Percentiles rank a stretch among this genome's conserved stretches.
Evolutionary conservation across 2,329 filamentous ascomycete genomes (phyloP).

Genomic region (Magnaporthales sp.): DNA sequence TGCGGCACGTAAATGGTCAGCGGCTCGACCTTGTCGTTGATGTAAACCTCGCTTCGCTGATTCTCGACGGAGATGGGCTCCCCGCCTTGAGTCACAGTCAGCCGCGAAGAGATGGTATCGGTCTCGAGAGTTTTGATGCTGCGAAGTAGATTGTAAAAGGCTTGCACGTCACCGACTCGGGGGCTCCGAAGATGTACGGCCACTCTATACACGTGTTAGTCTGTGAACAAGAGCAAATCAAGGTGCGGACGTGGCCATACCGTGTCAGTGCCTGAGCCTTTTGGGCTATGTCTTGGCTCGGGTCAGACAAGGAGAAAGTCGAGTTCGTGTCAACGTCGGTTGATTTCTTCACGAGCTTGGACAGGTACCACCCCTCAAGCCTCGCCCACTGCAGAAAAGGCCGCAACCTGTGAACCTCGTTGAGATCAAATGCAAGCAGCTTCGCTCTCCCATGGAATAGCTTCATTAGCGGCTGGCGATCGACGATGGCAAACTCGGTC

Average conservation of each 20-base stretch:
- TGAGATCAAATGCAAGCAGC: constrained; percentile 24
- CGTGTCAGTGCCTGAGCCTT: too few relatives aligned
- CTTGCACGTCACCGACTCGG: background rate
- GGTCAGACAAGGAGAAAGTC: too few relatives aligned
- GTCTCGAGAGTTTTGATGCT: constrained; percentile 19
- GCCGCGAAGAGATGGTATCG: constrained; percentile 18
- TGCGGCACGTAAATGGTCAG: constrained; percentile 24
- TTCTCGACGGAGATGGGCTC: constrained; percentile 10
- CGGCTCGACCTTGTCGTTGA: constrained; percentile 15
- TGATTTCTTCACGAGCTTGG: constrained; percentile 20
- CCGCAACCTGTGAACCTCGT: constrained; percentile 20
- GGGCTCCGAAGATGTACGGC: too few relatives aligned
- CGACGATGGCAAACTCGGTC: constrained; percentile 23
- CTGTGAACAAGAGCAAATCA: too few relatives aligned
- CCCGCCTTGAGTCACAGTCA: constrained; percentile 19
- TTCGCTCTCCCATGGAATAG: constrained; percentile 20
- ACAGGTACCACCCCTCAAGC: constrained; percentile 23
- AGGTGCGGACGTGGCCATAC: too few relatives aligned
- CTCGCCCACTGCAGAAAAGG: constrained; percentile 25
- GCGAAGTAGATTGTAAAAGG: constrained; percentile 16
- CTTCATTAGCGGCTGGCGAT: constrained; percentile 19
- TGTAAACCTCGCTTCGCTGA: constrained; percentile 16
- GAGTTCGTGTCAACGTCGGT: too few relatives aligned
- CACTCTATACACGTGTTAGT: too few relatives aligned
- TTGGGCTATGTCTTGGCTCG: too few relatives aligned